Conservation (phyloP, 176 grass and related monocot genomes). For the Stipa capillata region DNA sequence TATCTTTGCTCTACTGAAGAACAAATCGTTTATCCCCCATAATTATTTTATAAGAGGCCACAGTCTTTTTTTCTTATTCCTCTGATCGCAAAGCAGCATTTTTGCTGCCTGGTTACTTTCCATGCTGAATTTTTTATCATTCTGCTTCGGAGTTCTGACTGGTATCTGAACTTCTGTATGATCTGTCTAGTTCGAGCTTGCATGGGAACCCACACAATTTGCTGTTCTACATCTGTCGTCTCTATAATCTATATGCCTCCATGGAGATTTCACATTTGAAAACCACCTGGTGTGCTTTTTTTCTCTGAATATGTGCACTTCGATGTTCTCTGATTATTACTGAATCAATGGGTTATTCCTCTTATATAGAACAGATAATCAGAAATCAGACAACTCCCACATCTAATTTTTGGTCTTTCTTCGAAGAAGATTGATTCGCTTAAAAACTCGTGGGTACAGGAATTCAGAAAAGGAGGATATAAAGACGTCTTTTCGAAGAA, state of each 20-base stretch:
- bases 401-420: background rate
- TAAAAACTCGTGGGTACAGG: background rate
- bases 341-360: too few relatives aligned
- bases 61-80: background rate
- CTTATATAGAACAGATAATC: background rate
- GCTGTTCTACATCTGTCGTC: background rate
- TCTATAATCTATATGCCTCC: background rate
- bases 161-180: background rate
- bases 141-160: background rate
- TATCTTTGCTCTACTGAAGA: background rate
- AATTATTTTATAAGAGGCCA: background rate
- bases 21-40: background rate
- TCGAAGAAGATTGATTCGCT: background rate
- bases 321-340: background rate
- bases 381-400: background rate
- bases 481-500: background rate
- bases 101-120: background rate
- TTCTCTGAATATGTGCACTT: background rate
- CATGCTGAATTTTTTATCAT: background rate
- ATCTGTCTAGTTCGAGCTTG: background rate
- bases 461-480: too few relatives aligned
- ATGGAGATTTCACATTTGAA: background rate
- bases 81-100: background rate
- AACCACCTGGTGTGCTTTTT: background rate
- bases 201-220: background rate